Evolutionary conservation across 768 basidiomycete species (phyloP), one percentile per base, ranked within the genome.

Genomic region (Auriscalpium vulgare): DNA sequence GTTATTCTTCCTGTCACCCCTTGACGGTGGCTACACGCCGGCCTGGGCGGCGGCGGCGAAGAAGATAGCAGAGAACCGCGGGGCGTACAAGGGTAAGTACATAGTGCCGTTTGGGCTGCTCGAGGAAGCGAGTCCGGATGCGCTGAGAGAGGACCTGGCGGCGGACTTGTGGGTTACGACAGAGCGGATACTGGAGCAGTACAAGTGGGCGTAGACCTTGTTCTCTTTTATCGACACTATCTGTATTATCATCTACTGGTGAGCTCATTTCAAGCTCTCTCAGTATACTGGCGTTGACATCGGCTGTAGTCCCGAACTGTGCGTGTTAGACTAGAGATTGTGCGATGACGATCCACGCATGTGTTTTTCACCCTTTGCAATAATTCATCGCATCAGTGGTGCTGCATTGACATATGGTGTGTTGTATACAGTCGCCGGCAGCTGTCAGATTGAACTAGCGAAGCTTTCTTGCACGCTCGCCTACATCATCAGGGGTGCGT

Each of bases 41-140:
- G 68, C 68, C 17, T 74, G 76, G 57, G 74, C 76, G 14, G 75
- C 75, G 3, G 74, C 71, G n/a, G 68, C 73, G 8, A 64, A 68
- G 5, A 51, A 59, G 6, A 71, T 78, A 13, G 61, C 61, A 21
- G 63, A 66, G 10, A 62, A 74, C 37, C 56, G 59, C 8, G 66
- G 71, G 11, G 68, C 65, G 47, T 75, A 68, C 48, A 71, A 71
- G 54, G 74, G 72, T 6, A 68, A 67, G 16, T 78, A 69, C 56
- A 47, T 77, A 14, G 62, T 62, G 14, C 75, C 75, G 4, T 66
- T 66, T 14, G 72, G 72, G 0, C 62, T 56, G 34, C 36, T 77
- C 7, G 63, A 55, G 10, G 53, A 62, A 35, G 65, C 69, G 14
- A 66, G 66, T 4, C 53, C 62, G 23, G 65, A 65, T 47, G 73